Percentiles rank a stretch among this genome's conserved stretches.
These are phyloP conservation scores for Hordeum pubiflorum DNA, from an alignment of 202 grass and related monocot genomes.

Conservation along the genomic window DNA sequence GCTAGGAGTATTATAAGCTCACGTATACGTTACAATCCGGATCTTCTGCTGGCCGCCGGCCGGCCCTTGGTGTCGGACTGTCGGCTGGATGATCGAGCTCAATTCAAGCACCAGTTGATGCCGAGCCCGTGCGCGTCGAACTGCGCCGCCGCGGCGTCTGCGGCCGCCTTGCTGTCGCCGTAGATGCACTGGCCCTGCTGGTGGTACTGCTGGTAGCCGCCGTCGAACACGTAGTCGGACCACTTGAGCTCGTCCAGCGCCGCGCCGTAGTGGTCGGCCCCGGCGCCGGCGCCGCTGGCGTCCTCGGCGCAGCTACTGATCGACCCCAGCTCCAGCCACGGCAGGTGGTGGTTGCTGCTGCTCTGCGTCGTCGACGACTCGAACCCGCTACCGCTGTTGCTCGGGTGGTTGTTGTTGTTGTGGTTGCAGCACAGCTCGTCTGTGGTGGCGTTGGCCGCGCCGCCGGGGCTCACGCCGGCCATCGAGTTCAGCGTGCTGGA, in stretches of 20 bases:
- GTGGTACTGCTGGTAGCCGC: slow-evolving; percentile 3
- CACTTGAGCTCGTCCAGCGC: slow-evolving; percentile 54
- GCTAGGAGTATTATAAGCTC: not conserved
- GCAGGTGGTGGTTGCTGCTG: slow-evolving; percentile 12
- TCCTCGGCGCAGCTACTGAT: slow-evolving; percentile 4
- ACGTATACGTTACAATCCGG: not conserved
- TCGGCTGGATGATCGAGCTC: not conserved
- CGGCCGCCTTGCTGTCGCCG: slow-evolving; percentile 30
- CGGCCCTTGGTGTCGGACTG: not conserved
- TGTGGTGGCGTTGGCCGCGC: not conserved
- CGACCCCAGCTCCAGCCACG: slow-evolving; percentile 42
- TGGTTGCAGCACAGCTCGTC: slow-evolving; percentile 26
- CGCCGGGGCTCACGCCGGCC: slow-evolving; percentile 36
- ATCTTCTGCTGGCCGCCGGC: slow-evolving; percentile 15
- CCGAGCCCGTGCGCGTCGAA: slow-evolving; percentile 23
- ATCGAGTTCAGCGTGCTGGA: slow-evolving; percentile 47
- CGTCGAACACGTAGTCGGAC: slow-evolving; percentile 56
- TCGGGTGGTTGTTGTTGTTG: slow-evolving; percentile 23
- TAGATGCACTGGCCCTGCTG: slow-evolving; percentile 28
- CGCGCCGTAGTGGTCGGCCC: slow-evolving; percentile 27
- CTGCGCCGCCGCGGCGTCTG: not conserved
- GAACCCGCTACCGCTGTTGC: slow-evolving; percentile 6
- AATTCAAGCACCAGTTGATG: slow-evolving; percentile 44
- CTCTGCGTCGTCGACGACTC: slow-evolving; percentile 4
- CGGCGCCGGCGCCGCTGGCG: not conserved